Percentiles rank a stretch among this genome's conserved stretches.
Evolutionary conservation across 2,329 filamentous ascomycete genomes (phyloP).

Genomic region (Emergomyces orientalis): DNA sequence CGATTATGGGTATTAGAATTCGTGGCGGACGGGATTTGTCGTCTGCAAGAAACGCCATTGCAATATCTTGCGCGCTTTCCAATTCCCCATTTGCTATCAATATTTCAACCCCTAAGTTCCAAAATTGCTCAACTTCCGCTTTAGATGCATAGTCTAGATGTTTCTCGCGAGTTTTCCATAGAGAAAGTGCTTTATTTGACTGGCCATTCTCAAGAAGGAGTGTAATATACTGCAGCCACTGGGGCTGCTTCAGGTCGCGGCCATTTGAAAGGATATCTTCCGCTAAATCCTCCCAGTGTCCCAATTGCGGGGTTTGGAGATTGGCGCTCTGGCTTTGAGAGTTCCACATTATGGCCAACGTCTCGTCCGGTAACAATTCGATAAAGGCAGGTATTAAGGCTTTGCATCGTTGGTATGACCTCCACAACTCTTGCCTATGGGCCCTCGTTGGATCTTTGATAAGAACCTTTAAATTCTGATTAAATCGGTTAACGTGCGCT

Average conservation of each 20-base stretch:
- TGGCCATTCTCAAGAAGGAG: conserved; percentile 56
- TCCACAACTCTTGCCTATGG: conserved; percentile 37
- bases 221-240: conserved; percentile 59
- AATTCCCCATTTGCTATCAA: conserved; percentile 41
- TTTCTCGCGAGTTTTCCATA: conserved; percentile 52
- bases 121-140: conserved; percentile 34
- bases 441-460: conserved; percentile 23
- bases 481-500: conserved; percentile 34
- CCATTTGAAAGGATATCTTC: conserved; percentile 57
- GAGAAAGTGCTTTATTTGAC: conserved; percentile 50
- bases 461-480: conserved; percentile 29
- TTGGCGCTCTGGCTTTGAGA: conserved; percentile 41
- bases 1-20: conserved; percentile 56
- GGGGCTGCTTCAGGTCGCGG: conserved; percentile 45
- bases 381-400: conserved; percentile 40
- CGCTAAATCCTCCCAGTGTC: conserved; percentile 52
- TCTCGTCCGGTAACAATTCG: conserved; percentile 48
- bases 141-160: conserved; percentile 41
- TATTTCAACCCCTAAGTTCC: conserved; percentile 43
- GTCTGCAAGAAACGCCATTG: conserved; percentile 35
- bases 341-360: conserved; percentile 60
- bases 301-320: conserved; percentile 43
- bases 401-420: conserved; percentile 43
- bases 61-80: conserved; percentile 42
- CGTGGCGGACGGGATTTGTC: conserved; percentile 27